Base-by-base conservation (phyloP, 768 basidiomycete genomes). In the Boletus tylopilopsis region DNA sequence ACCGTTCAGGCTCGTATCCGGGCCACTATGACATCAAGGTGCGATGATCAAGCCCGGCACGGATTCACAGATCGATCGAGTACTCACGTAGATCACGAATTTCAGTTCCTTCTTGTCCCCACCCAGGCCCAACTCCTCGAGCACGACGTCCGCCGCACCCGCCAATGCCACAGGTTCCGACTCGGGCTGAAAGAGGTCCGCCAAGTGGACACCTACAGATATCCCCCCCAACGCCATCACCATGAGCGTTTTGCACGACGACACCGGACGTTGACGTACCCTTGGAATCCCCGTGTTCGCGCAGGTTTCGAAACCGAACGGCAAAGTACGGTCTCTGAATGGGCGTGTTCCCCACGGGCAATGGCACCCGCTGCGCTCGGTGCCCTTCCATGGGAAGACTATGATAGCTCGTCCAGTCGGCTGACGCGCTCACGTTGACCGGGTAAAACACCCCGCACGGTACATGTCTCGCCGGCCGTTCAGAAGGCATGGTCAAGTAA, bases 231-330 rank as follows among this genome's bases (percentile, higher is more conserved):
- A n/a, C n/a, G n/a, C n/a, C 16, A 38, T 15, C 19, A 4, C 19
- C 13, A 8, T 32, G 10, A 47, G 4, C 15, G 27, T 29, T 21
- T 36, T 24, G 7, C 6, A 11, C 5, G 38, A 23, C 7, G 6
- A 18, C 21, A 6, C n/a, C n/a, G n/a, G n/a, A n/a, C n/a, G 16
- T 18, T 12, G 23, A 47, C 46, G n/a, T 39, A 47, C 46, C 46
- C 13, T 9, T 39, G 5, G 46, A 47, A 21, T 9, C n/a, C 18
- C 46, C 15, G 12, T n/a, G 4, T 18, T 24, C 27, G 19, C n/a
- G 22, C 22, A 24, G 22, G 30, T 30, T 45, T 18, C 5, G 24
- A 19, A 61, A 61, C 16, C 33, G 29, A 21, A 54, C 9, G 3
- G 15, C 2, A 3, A 16, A 2, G n/a, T 34, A 19, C 6, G 23